Evolutionary conservation across 139 green algal genomes (phyloP).

Genomic region (Tetradesmus lagerheimii): DNA sequence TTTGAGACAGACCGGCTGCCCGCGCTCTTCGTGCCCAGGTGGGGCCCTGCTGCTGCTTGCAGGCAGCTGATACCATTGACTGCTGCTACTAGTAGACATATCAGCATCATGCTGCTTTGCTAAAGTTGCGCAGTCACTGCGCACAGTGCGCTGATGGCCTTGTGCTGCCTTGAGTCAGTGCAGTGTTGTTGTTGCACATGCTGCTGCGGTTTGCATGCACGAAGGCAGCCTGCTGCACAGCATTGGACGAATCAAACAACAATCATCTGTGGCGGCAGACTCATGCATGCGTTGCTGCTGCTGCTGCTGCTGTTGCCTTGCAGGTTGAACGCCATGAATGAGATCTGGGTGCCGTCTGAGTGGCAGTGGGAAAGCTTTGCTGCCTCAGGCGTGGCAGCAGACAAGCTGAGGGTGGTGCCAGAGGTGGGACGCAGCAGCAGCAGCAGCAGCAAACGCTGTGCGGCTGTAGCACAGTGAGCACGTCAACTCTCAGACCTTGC

Average conservation of each 20-base stretch:
- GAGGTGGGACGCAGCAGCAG: conserved; percentile 12
- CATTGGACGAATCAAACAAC: too few relatives aligned
- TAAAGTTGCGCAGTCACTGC: not conserved
- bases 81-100: not conserved
- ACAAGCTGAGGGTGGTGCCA: conserved; percentile 50
- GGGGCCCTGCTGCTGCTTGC: not conserved
- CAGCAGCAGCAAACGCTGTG: not conserved
- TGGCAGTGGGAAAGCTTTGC: conserved; percentile 66
- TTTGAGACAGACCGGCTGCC: conserved; percentile 69
- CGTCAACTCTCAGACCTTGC: not conserved
- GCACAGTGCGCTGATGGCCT: not conserved
- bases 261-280: too few relatives aligned
- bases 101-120: not conserved
- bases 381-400: conserved; percentile 52
- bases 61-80: not conserved
- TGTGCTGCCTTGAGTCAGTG: not conserved
- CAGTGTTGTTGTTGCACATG: not conserved
- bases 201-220: too few relatives aligned
- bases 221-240: too few relatives aligned
- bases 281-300: not conserved
- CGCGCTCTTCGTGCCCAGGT: conserved; percentile 25
- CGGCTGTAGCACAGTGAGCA: not conserved
- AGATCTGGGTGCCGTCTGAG: conserved; percentile 76
- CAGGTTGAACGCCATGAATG: conserved; percentile 73
- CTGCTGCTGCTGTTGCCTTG: conserved; percentile 45